phyloP scores from a whole-genome alignment of 225 moss, liverwort and hornwort genomes.

The Asterella californica region DNA sequence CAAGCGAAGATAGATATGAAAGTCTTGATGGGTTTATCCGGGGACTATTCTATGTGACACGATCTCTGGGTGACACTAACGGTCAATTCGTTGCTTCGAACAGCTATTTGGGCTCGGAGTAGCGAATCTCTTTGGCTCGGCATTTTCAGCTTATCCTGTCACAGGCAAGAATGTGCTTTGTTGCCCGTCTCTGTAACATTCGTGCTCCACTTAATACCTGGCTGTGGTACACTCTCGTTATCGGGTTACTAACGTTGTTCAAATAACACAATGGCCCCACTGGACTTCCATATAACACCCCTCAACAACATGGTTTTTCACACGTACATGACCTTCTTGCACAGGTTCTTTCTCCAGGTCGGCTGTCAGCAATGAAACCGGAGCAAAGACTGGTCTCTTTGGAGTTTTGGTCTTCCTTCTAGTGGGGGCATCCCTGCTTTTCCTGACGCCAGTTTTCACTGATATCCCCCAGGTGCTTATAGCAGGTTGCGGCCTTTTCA shows the following conservation, averaged over 20 bases:
- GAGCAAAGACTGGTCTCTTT: conserved; percentile 69
- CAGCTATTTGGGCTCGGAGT: conserved; percentile 93
- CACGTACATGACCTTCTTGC: neutral
- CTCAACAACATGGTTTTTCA: neutral
- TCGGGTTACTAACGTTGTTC: neutral
- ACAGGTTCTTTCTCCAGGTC: conserved; percentile 97
- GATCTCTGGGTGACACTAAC: no score
- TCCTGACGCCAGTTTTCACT: conserved; percentile 77
- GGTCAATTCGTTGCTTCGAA: neutral
- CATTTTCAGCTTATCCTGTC: conserved; percentile 74
- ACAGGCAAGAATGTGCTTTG: conserved; percentile 41
- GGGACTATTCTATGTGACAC: no score
- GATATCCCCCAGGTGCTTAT: conserved; percentile 70
- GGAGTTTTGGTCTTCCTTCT: conserved; percentile 67
- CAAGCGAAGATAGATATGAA: no score
- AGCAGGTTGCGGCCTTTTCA: neutral
- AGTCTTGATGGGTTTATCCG: no score
- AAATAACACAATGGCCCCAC: neutral
- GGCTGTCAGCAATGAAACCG: conserved; percentile 93
- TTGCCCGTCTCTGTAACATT: neutral
- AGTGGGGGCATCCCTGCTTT: conserved; percentile 57
- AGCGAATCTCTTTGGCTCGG: conserved; percentile 78
- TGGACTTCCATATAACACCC: neutral
- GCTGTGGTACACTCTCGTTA: neutral
- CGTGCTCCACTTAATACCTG: no score